These are phyloP conservation scores for Flaveria bidentis DNA, from an alignment of 129 eudicot species.

Conservation along the genomic window DNA sequence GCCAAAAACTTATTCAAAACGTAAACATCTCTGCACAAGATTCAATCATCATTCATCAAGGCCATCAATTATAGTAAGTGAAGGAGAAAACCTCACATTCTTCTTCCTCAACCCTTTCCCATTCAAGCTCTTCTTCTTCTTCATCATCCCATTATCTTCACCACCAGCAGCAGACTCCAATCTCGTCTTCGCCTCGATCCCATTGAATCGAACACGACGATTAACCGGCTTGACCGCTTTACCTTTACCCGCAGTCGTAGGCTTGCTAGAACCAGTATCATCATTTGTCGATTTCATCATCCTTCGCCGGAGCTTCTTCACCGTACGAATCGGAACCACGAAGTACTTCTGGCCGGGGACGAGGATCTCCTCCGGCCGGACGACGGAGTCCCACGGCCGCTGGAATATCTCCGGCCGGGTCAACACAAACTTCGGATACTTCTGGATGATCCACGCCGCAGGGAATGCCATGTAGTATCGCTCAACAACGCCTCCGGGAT, in stretches of 20 bases:
- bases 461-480: conserved; percentile 72
- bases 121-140: conserved; percentile 19
- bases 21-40: neutral
- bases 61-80: conserved; percentile 51
- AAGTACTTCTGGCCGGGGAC: conserved; percentile 65
- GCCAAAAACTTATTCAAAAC: neutral
- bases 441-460: conserved; percentile 54
- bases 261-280: neutral
- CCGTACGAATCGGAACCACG: conserved; percentile 47
- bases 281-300: conserved; percentile 24
- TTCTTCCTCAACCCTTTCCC: conserved; percentile 37
- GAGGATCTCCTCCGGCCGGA: conserved; percentile 62
- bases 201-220: conserved; percentile 38
- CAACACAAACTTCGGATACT: conserved; percentile 53
- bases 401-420: conserved; percentile 60
- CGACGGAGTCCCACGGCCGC: conserved; percentile 67
- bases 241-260: neutral
- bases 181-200: no score
- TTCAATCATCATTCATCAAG: conserved; percentile 7
- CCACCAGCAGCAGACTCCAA: neutral
- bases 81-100: conserved; percentile 44
- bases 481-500: conserved; percentile 60
- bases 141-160: conserved; percentile 9
- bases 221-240: conserved; percentile 27
- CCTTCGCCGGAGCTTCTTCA: conserved; percentile 56